Percentiles rank a stretch among this genome's conserved stretches.
phyloP scores from a whole-genome alignment of 108 stramenopile species.

The Fragilariopsis cylindrus region DNA sequence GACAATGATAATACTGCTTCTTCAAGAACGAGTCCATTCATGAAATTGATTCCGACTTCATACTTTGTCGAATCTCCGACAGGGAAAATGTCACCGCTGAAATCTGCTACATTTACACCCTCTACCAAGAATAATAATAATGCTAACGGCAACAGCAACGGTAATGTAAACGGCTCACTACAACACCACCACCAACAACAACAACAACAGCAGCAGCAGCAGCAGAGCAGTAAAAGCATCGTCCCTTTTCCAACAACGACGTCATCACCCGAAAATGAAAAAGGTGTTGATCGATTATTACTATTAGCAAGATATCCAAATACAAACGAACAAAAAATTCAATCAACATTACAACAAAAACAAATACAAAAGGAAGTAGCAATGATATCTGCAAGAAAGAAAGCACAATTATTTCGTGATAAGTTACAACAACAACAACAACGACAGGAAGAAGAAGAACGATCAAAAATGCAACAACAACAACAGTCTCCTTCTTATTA shows the following conservation, averaged over 20 bases:
- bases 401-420: conserved; percentile 13
- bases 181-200: neutral
- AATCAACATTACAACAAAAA: neutral
- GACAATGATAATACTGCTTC: neutral
- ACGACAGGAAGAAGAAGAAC: neutral
- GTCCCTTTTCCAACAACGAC: too few species aligned
- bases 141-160: neutral
- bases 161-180: neutral
- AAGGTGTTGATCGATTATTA: conserved; percentile 25
- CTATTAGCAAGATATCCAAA: conserved; percentile 32
- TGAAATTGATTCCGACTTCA: conserved; percentile 2
- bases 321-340: conserved; percentile 14
- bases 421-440: neutral
- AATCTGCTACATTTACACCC: neutral
- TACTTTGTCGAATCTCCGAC: too few species aligned
- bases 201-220: neutral
- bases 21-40: neutral
- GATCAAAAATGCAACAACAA: neutral
- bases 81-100: too few species aligned
- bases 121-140: neutral
- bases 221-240: neutral
- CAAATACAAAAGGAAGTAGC: conserved; percentile 2
- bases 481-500: neutral
- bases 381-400: neutral
- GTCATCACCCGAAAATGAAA: neutral